Evolutionary conservation across 164 flowering plant species (phyloP).

Genomic region (Macadamia tetraphylla): DNA sequence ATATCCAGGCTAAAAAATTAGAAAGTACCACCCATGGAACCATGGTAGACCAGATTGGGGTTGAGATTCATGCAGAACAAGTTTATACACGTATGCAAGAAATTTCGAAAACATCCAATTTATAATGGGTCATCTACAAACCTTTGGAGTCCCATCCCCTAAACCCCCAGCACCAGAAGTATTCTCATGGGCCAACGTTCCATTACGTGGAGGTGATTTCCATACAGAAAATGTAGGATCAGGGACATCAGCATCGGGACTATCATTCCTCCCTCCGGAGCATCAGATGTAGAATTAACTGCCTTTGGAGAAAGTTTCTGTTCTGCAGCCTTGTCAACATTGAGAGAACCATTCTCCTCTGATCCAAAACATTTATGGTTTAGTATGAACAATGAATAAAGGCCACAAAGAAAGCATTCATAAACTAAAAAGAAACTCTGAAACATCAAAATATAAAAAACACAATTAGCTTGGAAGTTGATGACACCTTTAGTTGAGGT

Average conservation of each 20-base stretch:
- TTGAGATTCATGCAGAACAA: background rate
- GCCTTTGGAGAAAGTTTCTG: slow-evolving; percentile 19
- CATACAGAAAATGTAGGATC: slow-evolving; percentile 50
- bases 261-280: slow-evolving; percentile 26
- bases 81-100: too few species aligned
- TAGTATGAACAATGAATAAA: background rate
- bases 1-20: background rate
- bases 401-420: background rate
- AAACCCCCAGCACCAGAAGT: slow-evolving; percentile 47
- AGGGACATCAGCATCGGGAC: slow-evolving; percentile 32
- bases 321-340: slow-evolving; percentile 12
- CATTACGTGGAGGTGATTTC: slow-evolving; percentile 60
- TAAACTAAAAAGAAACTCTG: background rate
- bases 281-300: slow-evolving; percentile 23
- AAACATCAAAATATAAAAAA: background rate
- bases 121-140: slow-evolving; percentile 12
- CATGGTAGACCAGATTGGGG: background rate
- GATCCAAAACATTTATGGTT: slow-evolving; percentile 10
- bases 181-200: slow-evolving; percentile 26
- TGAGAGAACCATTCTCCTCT: slow-evolving; percentile 26
- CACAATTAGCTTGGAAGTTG: background rate
- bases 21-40: background rate
- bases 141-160: slow-evolving; percentile 96
- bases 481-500: slow-evolving; percentile 38
- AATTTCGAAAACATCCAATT: too few species aligned